Evolutionary conservation across 75 land plant genomes (phyloP).

Genomic region (Isoetes taiwanensis): DNA sequence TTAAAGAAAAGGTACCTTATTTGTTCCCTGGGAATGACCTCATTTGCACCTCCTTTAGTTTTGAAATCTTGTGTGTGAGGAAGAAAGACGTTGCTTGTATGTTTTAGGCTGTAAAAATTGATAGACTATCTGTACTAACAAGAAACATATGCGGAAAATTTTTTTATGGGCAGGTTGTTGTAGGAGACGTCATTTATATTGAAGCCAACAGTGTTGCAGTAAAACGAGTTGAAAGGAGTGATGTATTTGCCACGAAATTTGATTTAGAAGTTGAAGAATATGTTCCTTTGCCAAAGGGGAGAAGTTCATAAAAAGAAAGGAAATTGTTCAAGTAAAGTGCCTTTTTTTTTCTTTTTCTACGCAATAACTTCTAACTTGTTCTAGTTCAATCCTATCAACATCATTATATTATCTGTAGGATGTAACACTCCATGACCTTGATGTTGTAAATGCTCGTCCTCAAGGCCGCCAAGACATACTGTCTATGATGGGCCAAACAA

Average conservation of each 20-base stretch:
- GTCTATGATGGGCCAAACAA: too few species aligned
- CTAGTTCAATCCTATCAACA: neutral
- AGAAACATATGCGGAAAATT: too few species aligned
- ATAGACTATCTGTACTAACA: too few species aligned
- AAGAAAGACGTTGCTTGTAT: too few species aligned
- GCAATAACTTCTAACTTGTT: too few species aligned
- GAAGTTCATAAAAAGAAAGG: slow-evolving; percentile 10
- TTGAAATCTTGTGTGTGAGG: too few species aligned
- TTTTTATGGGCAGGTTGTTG: slow-evolving; percentile 4
- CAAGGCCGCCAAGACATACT: too few species aligned
- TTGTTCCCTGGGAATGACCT: too few species aligned
- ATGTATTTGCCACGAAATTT: neutral
- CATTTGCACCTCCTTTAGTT: too few species aligned
- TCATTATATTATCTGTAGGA: neutral
- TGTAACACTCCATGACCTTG: neutral
- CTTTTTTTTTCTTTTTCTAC: too few species aligned
- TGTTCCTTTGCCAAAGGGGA: slow-evolving; percentile 3
- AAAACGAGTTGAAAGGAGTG: slow-evolving; percentile 4
- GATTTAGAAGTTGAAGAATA: slow-evolving; percentile 4
- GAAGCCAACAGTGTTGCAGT: slow-evolving; percentile 3
- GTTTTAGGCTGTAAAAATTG: too few species aligned
- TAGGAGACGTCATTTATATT: slow-evolving; percentile 4
- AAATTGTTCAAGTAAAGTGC: slow-evolving; percentile 5
- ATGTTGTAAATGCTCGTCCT: slow-evolving; percentile 8
- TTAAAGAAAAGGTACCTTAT: too few species aligned